Evolutionary conservation across 805 yeast genomes (phyloP).

Genomic region (Candida anglica): DNA sequence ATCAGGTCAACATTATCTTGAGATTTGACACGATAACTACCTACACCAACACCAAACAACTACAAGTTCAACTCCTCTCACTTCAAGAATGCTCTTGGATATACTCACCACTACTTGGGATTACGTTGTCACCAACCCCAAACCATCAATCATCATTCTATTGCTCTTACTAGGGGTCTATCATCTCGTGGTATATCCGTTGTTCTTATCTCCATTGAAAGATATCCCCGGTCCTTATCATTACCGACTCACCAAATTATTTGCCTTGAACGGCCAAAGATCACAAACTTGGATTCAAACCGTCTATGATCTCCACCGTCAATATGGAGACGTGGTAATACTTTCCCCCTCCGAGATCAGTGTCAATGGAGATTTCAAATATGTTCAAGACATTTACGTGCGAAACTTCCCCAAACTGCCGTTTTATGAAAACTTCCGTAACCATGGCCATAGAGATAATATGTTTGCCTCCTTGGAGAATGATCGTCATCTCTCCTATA

Average conservation of each 20-base stretch:
- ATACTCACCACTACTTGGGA: not conserved
- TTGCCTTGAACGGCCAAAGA: conserved; percentile 37
- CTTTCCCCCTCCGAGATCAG: conserved; percentile 61
- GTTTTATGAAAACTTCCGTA: conserved; percentile 58
- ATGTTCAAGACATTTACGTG: conserved; percentile 52
- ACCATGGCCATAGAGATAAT: conserved; percentile 50
- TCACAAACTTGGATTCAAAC: conserved; percentile 36
- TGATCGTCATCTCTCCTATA: conserved; percentile 39
- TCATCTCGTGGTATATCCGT: conserved; percentile 40
- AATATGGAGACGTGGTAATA: conserved; percentile 61
- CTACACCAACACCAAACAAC: no score
- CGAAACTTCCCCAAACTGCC: conserved; percentile 52
- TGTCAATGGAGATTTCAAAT: conserved; percentile 46
- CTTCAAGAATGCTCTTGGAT: conserved; percentile 2
- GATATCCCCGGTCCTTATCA: conserved; percentile 57
- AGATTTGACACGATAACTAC: no score
- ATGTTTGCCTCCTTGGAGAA: conserved; percentile 55
- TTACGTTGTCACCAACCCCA: conserved; percentile 1
- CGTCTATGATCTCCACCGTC: conserved; percentile 47
- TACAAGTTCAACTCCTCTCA: no score
- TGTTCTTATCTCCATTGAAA: conserved; percentile 45
- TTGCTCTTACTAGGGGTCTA: conserved; percentile 12
- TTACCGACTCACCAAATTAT: conserved; percentile 40
- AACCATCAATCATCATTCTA: not conserved
- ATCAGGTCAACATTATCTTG: no score